phyloP scores from a whole-genome alignment of 2,329 filamentous ascomycete species.

The Colletotrichum truncatum region DNA sequence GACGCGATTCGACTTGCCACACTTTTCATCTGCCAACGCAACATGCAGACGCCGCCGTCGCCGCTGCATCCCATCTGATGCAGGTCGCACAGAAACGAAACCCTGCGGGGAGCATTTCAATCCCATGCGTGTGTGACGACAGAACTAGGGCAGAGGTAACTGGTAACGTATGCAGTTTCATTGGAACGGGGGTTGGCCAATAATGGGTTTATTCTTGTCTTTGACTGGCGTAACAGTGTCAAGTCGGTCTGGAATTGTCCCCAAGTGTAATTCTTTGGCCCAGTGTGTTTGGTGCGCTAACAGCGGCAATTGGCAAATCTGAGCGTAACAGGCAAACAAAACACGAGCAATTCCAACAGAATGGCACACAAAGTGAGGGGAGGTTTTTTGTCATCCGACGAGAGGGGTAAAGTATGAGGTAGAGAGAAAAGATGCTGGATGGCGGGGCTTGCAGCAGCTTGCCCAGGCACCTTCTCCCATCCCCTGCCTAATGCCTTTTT shows the following conservation, averaged over 20 bases:
- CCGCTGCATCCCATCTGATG: conserved; percentile 26
- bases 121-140: conserved; percentile 26
- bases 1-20: conserved; percentile 24
- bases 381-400: background rate
- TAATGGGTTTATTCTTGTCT: background rate
- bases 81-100: conserved; percentile 21
- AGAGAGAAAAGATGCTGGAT: conserved; percentile 26
- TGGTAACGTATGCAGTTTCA: background rate
- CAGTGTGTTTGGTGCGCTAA: background rate
- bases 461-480: background rate
- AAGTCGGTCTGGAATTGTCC: background rate
- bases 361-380: background rate
- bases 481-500: background rate
- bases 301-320: background rate
- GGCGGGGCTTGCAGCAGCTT: conserved; percentile 22
- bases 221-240: background rate
- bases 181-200: background rate
- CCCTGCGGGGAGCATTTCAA: conserved; percentile 28
- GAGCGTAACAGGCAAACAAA: no score
- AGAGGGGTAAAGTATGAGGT: conserved; percentile 28
- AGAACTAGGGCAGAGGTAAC: conserved; percentile 2
- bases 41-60: conserved; percentile 29
- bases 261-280: background rate
- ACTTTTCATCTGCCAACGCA: conserved; percentile 30
- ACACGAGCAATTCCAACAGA: background rate